Evolutionary conservation across 768 basidiomycete genomes (phyloP).

Genomic region (Amanita muscaria): DNA sequence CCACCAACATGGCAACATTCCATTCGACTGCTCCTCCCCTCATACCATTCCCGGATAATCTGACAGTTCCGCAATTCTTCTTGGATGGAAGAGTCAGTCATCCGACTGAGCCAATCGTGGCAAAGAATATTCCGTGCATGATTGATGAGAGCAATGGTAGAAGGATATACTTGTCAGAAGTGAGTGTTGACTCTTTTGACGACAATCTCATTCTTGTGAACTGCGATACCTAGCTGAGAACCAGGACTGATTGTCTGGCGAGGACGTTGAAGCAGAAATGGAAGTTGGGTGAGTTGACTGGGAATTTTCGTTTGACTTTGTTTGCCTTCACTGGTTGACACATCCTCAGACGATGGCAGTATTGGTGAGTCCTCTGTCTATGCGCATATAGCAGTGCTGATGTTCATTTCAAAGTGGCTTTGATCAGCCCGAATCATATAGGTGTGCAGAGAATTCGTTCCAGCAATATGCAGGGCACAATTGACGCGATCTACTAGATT

Average conservation of each 20-base stretch:
- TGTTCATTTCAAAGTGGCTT: background rate
- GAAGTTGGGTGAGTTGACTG: background rate
- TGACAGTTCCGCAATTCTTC: constrained; percentile 2
- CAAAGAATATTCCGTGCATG: background rate
- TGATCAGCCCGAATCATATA: background rate
- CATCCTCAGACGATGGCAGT: background rate
- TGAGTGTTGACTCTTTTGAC: background rate
- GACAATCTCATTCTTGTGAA: no score
- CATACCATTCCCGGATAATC: background rate
- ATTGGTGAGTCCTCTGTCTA: background rate
- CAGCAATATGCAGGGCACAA: background rate
- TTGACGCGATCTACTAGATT: constrained; percentile 28
- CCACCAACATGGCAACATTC: background rate
- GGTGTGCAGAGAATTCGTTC: background rate
- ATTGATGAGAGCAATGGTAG: background rate
- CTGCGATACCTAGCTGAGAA: no score
- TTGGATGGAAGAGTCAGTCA: background rate
- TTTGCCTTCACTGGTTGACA: background rate
- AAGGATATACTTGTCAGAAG: background rate
- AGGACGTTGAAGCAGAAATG: background rate
- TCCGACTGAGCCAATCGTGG: background rate
- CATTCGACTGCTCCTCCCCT: background rate
- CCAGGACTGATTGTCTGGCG: background rate
- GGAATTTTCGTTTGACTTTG: background rate
- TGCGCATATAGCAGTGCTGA: background rate